Evolutionary conservation across 2,329 filamentous ascomycete species (phyloP).

Genomic region (Arthroderma sp.): DNA sequence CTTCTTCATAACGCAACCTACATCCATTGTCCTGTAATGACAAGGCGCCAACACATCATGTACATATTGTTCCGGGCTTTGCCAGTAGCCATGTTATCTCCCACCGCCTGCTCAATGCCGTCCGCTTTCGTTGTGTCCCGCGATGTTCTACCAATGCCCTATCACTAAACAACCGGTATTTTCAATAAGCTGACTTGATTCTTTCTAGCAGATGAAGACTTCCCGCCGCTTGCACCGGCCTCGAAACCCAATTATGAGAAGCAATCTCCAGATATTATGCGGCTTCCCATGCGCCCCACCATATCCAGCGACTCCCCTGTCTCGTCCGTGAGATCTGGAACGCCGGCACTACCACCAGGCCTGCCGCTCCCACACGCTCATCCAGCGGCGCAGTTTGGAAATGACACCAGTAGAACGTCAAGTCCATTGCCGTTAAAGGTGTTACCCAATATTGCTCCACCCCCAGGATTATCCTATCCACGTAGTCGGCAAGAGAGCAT

Average conservation of each 20-base stretch:
- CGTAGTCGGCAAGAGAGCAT: slow-evolving; percentile 14
- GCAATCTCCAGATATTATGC: slow-evolving; percentile 19
- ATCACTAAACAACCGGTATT: too few relatives aligned
- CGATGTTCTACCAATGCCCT: too few relatives aligned
- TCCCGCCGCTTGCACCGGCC: slow-evolving; percentile 30
- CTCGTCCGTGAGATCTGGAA: slow-evolving; percentile 20
- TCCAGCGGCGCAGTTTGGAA: slow-evolving; percentile 21
- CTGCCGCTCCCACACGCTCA: slow-evolving; percentile 30
- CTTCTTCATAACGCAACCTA: slow-evolving; percentile 9
- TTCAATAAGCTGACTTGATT: slow-evolving; percentile 16
- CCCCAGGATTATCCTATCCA: slow-evolving; percentile 20
- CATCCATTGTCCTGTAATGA: slow-evolving; percentile 16
- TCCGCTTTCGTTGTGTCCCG: too few relatives aligned
- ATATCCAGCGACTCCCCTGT: slow-evolving; percentile 18
- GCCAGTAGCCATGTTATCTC: slow-evolving; percentile 10
- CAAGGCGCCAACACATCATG: slow-evolving; percentile 8
- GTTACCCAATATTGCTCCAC: slow-evolving; percentile 5
- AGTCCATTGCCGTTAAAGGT: slow-evolving; percentile 6
- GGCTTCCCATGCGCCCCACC: slow-evolving; percentile 24
- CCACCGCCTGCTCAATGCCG: background rate
- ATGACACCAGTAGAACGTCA: slow-evolving; percentile 16
- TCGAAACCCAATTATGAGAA: slow-evolving; percentile 22
- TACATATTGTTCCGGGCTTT: slow-evolving; percentile 4
- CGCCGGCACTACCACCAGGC: slow-evolving; percentile 28
- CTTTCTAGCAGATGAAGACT: slow-evolving; percentile 30